Evolutionary conservation across 2,329 filamentous ascomycete species (phyloP).

Genomic region (Stachybotrys chartarum): DNA sequence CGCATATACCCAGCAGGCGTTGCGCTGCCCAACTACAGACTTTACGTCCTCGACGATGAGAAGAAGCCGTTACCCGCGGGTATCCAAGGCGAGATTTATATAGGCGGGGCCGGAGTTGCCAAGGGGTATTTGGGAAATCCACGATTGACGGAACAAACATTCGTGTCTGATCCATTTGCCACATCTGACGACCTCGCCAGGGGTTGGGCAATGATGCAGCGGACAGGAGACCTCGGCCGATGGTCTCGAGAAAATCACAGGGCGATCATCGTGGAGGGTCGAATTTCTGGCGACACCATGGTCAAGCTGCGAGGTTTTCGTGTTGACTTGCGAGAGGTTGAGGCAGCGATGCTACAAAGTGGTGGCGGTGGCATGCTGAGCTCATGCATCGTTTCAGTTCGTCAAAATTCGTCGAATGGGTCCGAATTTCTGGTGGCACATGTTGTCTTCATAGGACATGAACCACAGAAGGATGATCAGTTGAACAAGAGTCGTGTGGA

Average conservation of each 20-base stretch:
- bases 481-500: too few relatives aligned
- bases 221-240: constrained; percentile 8
- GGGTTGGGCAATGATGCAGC: constrained; percentile 7
- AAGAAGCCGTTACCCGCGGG: constrained; percentile 13
- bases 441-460: constrained; percentile 12
- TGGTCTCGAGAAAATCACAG: constrained; percentile 20
- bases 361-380: constrained; percentile 9
- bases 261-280: constrained; percentile 24
- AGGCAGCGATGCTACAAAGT: constrained; percentile 12
- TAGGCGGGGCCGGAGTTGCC: constrained; percentile 19
- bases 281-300: constrained; percentile 32
- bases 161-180: constrained; percentile 2
- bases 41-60: background rate
- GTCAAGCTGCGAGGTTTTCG: constrained; percentile 38
- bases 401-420: constrained; percentile 4
- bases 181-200: background rate
- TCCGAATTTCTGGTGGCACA: constrained; percentile 17
- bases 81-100: constrained; percentile 19
- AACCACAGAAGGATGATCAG: too few relatives aligned
- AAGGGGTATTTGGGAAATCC: constrained; percentile 29
- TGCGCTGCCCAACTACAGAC: background rate
- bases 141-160: constrained; percentile 5
- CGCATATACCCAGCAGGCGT: background rate
- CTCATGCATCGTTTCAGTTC: constrained; percentile 14
- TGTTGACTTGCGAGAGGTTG: constrained; percentile 37